Conservation (phyloP, 1,284 basidiomycete genomes). For the Tilletia setariae region DNA sequence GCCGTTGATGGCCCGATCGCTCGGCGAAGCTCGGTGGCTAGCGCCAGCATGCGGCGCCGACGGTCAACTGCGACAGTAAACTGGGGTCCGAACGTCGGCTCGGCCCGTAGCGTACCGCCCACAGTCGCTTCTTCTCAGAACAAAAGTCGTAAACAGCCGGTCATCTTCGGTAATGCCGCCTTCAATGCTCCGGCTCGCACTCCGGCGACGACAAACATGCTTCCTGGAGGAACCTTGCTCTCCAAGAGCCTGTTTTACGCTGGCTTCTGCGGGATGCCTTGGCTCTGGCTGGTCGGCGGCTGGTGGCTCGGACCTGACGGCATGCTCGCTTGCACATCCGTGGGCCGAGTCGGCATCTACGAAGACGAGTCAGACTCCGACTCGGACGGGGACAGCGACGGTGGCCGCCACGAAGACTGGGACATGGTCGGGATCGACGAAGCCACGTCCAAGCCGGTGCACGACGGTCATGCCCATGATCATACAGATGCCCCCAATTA, state of each 20-base stretch:
- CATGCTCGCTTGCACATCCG: neutral
- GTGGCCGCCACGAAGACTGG: neutral
- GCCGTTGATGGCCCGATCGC: neutral
- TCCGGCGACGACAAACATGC: constrained; percentile 9
- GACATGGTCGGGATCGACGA: neutral
- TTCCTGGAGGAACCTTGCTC: neutral
- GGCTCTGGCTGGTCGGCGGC: constrained; percentile 47
- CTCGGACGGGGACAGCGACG: neutral
- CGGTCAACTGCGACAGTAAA: neutral
- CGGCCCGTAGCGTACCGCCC: neutral
- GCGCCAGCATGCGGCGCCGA: constrained; percentile 2
- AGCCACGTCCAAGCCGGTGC: neutral
- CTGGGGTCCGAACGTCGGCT: neutral
- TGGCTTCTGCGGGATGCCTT: constrained; percentile 46
- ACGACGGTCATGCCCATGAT: neutral
- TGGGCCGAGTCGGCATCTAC: neutral
- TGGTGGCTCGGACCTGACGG: constrained; percentile 26
- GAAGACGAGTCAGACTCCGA: neutral
- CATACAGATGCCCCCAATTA: neutral
- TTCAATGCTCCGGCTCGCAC: constrained; percentile 3
- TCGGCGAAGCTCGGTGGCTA: neutral
- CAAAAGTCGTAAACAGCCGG: neutral
- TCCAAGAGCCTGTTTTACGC: constrained; percentile 35
- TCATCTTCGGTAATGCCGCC: constrained; percentile 9
- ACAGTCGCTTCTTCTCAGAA: neutral